Conservation (phyloP, 2,329 filamentous ascomycete species). For the Didymella sp. region DNA sequence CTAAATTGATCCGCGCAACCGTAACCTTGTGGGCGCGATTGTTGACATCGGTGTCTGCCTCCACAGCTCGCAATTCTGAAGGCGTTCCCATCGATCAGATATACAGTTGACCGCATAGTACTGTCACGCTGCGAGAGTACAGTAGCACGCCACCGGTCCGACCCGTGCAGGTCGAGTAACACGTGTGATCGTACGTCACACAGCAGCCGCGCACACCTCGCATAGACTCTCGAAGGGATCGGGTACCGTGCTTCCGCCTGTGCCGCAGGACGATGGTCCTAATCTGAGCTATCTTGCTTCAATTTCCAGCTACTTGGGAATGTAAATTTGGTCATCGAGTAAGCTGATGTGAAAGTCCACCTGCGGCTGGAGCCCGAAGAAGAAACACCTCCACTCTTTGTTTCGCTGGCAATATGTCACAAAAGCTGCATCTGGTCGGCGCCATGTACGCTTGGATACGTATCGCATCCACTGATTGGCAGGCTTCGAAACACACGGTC, state of each 20-base stretch:
- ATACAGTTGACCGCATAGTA: not conserved
- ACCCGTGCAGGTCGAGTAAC: slow-evolving; percentile 14
- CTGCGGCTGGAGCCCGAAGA: slow-evolving; percentile 8
- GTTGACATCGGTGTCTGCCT: not conserved
- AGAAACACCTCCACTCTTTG: slow-evolving; percentile 9
- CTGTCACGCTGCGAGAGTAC: not conserved
- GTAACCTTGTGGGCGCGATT: not conserved
- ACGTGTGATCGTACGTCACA: slow-evolving; percentile 8
- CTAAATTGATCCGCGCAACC: not conserved
- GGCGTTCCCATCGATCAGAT: not conserved
- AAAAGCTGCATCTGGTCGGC: slow-evolving; percentile 11
- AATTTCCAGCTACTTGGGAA: slow-evolving; percentile 11
- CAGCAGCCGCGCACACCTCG: slow-evolving; percentile 12
- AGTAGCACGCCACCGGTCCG: slow-evolving; percentile 15
- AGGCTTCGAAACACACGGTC: slow-evolving; percentile 9
- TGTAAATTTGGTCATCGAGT: slow-evolving; percentile 2
- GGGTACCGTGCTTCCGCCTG: slow-evolving; percentile 1
- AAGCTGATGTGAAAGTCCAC: not conserved
- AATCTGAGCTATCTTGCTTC: not conserved
- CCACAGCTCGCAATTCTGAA: not conserved
- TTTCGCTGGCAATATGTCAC: slow-evolving; percentile 18
- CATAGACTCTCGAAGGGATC: not conserved
- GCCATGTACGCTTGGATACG: slow-evolving; percentile 10
- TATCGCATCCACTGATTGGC: slow-evolving; percentile 9
- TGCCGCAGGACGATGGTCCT: slow-evolving; percentile 1